Conservation (phyloP, 805 yeast genomes). For the Wickerhamiella domercqiae region DNA sequence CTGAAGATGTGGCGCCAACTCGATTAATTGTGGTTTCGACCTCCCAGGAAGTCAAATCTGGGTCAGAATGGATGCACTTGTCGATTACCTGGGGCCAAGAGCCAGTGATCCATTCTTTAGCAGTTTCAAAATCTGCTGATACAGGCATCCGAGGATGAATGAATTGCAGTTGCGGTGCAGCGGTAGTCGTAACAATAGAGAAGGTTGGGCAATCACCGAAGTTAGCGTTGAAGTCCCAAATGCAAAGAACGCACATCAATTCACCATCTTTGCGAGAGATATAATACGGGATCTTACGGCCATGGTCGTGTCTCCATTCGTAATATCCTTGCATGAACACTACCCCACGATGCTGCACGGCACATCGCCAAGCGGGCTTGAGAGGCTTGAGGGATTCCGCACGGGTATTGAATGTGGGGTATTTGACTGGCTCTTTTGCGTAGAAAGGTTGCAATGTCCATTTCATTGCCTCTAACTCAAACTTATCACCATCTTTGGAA, state of each 20-base stretch:
- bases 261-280: slow-evolving; percentile 38
- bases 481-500: not conserved
- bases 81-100: slow-evolving; percentile 42
- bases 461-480: slow-evolving; percentile 31
- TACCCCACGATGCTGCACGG: slow-evolving; percentile 44
- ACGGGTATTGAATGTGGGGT: slow-evolving; percentile 49
- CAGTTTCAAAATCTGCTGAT: slow-evolving; percentile 38
- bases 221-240: slow-evolving; percentile 25
- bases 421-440: slow-evolving; percentile 14
- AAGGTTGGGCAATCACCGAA: slow-evolving; percentile 27
- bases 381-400: slow-evolving; percentile 39
- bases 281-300: slow-evolving; percentile 47
- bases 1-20: slow-evolving; percentile 32
- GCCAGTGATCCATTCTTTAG: slow-evolving; percentile 36
- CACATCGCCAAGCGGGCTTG: slow-evolving; percentile 42
- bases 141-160: slow-evolving; percentile 71
- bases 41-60: slow-evolving; percentile 34
- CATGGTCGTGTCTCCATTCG: slow-evolving; percentile 47
- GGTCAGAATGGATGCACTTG: slow-evolving; percentile 27
- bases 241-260: slow-evolving; percentile 52
- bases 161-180: slow-evolving; percentile 46
- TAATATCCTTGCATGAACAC: slow-evolving; percentile 73
- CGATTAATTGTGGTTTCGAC: slow-evolving; percentile 57
- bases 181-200: slow-evolving; percentile 62
- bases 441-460: slow-evolving; percentile 63